These are phyloP conservation scores for Babesia gibsoni DNA, from an alignment of 169 alveolate genomes.

Conservation along the genomic window DNA sequence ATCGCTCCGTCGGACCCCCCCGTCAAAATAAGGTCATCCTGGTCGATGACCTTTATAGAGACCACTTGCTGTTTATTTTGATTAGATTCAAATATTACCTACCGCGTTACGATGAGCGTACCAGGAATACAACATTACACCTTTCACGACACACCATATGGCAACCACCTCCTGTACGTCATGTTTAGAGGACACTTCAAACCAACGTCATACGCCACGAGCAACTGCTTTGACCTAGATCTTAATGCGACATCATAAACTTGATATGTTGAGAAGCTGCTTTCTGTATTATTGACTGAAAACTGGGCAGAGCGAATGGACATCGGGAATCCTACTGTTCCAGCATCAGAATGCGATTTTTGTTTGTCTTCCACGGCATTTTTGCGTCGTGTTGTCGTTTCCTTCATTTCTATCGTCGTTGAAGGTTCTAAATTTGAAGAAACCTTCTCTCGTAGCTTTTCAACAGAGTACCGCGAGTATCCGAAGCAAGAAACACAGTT, in stretches of 20 bases:
- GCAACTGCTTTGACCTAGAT: slow-evolving; percentile 33
- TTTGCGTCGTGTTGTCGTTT: no score
- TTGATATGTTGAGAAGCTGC: slow-evolving; percentile 27
- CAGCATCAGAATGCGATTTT: slow-evolving; percentile 1
- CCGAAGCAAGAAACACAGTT: slow-evolving; percentile 52
- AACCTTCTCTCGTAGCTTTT: not conserved
- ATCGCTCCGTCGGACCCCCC: slow-evolving; percentile 66
- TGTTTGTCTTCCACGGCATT: not conserved
- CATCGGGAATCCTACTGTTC: slow-evolving; percentile 34
- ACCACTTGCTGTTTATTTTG: slow-evolving; percentile 41
- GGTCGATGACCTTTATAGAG: slow-evolving; percentile 30
- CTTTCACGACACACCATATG: slow-evolving; percentile 59
- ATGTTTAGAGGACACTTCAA: not conserved
- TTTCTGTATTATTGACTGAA: slow-evolving; percentile 21
- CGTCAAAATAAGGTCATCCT: slow-evolving; percentile 35
- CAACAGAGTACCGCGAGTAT: slow-evolving; percentile 13
- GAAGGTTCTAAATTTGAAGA: no score
- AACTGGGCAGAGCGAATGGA: slow-evolving; percentile 59
- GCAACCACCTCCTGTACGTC: slow-evolving; percentile 64
- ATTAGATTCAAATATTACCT: not conserved
- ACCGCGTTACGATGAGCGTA: slow-evolving; percentile 64
- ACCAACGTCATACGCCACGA: slow-evolving; percentile 61
- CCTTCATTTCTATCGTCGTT: no score
- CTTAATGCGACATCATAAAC: slow-evolving; percentile 35
- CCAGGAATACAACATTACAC: slow-evolving; percentile 62